Base-by-base conservation (phyloP, 495 filamentous ascomycete species). In the Talaromyces stipitatus region DNA sequence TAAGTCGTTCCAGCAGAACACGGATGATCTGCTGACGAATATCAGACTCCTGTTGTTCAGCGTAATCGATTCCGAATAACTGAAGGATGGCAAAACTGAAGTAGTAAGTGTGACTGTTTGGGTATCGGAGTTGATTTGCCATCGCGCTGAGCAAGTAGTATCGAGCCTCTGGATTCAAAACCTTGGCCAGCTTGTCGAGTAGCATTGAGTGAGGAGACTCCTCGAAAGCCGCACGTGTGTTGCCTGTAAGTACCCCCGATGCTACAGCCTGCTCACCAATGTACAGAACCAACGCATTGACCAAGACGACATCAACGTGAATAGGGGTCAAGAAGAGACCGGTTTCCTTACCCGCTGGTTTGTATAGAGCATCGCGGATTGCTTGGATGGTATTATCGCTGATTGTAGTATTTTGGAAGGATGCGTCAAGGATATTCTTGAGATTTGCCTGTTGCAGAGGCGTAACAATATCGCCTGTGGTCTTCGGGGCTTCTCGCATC, bases 21-120 rank as follows among this genome's bases (percentile, higher is more conserved):
- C 91, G 83, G 43, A 89, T 88, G 60, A 97, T 89, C 68, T 95
- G 89, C 71, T 97, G 86, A 27, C 91, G 86, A 51, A 96, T 85
- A 55, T 94, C 89, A 2, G 79, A 80, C 64, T 90, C 86, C 63
- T 91, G 86, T 29, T 85, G 82, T 66, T 95, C 90, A 46, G 82
- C 79, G 51, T 85, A 73, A 62, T 92, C 86, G 57, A 82, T 80
- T 12, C 88, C 88, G 69, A 97, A 97, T 55, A 99, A 74, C 62
- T 92, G 86, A 41, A 97, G 79, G 16, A 97, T 80, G 14, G 89
- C 83, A 66, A 91, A 88, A 68, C 85, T 90, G 73, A 96, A 99
- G 74, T 92, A 97, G 64, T 95, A 87, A 16, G 94, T 97, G 63
- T 92, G 82, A 62, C 84, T 86, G 65, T 91, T 95, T 2, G 91